phyloP scores from a whole-genome alignment of 2,329 filamentous ascomycete species.

The Rhinocladiella similis region DNA sequence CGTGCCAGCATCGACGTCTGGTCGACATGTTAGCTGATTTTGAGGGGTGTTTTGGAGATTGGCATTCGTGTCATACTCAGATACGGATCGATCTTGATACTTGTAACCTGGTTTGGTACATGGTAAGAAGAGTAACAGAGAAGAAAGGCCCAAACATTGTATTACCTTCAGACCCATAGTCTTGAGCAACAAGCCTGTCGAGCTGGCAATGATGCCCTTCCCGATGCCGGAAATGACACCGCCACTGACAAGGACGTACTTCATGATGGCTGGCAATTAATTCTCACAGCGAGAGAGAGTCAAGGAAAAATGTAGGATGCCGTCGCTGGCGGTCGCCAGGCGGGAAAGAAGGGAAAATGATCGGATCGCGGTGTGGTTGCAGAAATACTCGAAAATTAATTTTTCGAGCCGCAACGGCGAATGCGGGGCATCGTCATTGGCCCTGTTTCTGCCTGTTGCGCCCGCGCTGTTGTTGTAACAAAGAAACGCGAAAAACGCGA shows the following conservation, averaged over 20 bases:
- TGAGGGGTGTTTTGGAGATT: background rate
- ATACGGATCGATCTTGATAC: conserved; percentile 72
- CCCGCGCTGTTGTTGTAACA: no score
- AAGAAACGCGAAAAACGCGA: background rate
- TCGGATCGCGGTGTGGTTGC: background rate
- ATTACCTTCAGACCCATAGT: conserved; percentile 67
- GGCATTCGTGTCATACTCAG: background rate
- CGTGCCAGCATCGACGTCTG: conserved; percentile 65
- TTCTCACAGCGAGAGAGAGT: background rate
- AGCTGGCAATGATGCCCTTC: conserved; percentile 70
- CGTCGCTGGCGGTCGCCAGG: conserved; percentile 30
- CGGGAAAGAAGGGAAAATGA: conserved; percentile 25
- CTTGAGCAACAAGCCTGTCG: conserved; percentile 74
- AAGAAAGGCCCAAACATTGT: background rate
- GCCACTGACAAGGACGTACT: conserved; percentile 79
- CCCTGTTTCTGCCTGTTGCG: no score
- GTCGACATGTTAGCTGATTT: conserved; percentile 60
- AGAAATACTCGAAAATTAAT: conserved; percentile 1
- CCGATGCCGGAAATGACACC: conserved; percentile 56
- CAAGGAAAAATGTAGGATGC: conserved; percentile 19
- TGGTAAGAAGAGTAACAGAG: background rate
- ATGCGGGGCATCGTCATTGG: conserved; percentile 3
- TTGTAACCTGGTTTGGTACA: conserved; percentile 48
- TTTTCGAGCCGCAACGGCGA: background rate
- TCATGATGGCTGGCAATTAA: conserved; percentile 52